A percentile compares a stretch with the other conserved stretches of the same genome.
These are phyloP conservation scores for Alternaria triticimaculans DNA, from an alignment of 2,329 filamentous ascomycete species.

Conservation along the genomic window DNA sequence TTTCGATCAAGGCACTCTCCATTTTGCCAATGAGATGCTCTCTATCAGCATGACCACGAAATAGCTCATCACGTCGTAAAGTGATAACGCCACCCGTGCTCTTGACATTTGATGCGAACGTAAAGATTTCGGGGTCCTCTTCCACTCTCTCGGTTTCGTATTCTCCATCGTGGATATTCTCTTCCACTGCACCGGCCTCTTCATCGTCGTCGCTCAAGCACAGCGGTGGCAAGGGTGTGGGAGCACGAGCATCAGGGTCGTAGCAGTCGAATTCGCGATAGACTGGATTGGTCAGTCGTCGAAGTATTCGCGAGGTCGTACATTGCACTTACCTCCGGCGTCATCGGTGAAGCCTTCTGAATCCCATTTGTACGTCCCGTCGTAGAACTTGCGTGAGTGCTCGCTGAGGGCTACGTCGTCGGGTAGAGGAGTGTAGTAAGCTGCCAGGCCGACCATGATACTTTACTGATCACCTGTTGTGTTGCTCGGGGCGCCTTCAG, in stretches of 20 bases:
- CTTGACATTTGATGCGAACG: not conserved
- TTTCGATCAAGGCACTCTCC: constrained; percentile 16
- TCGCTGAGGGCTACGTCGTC: constrained; percentile 19
- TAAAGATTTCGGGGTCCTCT: not conserved
- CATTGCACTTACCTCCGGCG: constrained; percentile 20
- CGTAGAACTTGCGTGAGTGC: constrained; percentile 38
- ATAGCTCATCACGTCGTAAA: constrained; percentile 6
- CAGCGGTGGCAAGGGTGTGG: constrained; percentile 29
- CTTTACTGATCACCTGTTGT: not conserved
- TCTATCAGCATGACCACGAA: not conserved
- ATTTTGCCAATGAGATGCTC: constrained; percentile 12
- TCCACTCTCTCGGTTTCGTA: not conserved
- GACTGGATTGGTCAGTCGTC: constrained; percentile 4
- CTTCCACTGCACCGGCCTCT: not conserved
- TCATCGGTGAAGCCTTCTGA: constrained; percentile 37
- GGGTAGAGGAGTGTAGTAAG: not conserved
- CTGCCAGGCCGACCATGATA: not conserved
- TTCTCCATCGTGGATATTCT: no score
- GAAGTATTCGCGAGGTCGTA: not conserved
- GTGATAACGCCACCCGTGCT: not conserved
- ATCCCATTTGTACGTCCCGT: constrained; percentile 35
- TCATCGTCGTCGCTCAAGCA: constrained; percentile 9
- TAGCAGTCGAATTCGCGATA: constrained; percentile 27
- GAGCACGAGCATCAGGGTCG: constrained; percentile 23
- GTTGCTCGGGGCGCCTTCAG: not conserved